Conservation (phyloP, 2,329 filamentous ascomycete species). For the Colletotrichum magnum region DNA sequence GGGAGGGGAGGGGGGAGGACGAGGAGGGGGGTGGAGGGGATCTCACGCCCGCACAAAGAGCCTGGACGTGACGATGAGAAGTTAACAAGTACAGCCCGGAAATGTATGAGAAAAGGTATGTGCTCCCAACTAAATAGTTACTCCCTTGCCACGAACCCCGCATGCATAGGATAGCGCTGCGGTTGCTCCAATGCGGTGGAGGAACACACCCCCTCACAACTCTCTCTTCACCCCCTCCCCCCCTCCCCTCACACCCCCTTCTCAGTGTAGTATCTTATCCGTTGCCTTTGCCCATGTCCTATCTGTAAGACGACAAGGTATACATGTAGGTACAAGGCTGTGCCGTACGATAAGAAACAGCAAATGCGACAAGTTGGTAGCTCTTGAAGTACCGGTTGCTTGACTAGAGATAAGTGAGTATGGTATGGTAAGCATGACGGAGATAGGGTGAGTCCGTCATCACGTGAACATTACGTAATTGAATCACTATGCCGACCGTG, state of each 20-base stretch:
- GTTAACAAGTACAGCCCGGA: constrained; percentile 8
- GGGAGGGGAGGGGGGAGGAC: constrained; percentile 1
- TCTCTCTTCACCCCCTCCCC: background rate
- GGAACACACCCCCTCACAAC: constrained; percentile 8
- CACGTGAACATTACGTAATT: constrained; percentile 27
- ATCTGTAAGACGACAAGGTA: too few species aligned
- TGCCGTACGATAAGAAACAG: constrained; percentile 31
- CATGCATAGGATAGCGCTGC: constrained; percentile 14
- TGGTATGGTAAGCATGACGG: constrained; percentile 5
- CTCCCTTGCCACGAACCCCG: constrained; percentile 23
- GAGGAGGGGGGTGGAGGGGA: constrained; percentile 1
- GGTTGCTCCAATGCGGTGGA: constrained; percentile 19
- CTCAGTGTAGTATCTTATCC: background rate
- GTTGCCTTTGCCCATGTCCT: constrained; percentile 3
- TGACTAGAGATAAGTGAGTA: background rate
- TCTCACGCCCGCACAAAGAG: constrained; percentile 25
- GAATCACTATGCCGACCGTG: constrained; percentile 7
- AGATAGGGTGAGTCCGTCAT: constrained; percentile 10
- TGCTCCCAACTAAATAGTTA: constrained; percentile 34
- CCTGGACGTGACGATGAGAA: constrained; percentile 16
- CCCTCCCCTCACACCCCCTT: background rate
- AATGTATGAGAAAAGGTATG: constrained; percentile 11
- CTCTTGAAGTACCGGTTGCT: too few species aligned
- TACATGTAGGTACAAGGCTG: constrained; percentile 19
- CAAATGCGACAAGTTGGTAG: constrained; percentile 1